Evolutionary conservation across 73 alveolate species (phyloP), one percentile per base, ranked within the genome.

Genomic region (Effrenium voratum): DNA sequence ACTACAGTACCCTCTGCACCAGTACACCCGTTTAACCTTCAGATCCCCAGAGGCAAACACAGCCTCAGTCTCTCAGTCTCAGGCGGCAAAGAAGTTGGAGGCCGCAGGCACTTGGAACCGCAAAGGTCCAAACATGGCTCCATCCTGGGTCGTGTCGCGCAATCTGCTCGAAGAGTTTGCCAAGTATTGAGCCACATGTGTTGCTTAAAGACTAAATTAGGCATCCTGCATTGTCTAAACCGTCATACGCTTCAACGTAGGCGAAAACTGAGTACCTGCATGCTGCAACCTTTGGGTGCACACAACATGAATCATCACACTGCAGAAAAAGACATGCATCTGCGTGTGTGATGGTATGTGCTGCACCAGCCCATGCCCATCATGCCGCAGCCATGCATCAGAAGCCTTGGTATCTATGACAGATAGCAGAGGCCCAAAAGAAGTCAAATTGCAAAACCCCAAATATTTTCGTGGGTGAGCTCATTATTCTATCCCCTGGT

Each of bases 301-400:
- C 83, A 30, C 8, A 36, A 22, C 83, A 72, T 10, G 83, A 38
- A 36, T 12, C 47, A 34, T 26, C 22, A 5, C 73, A 3, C 19
- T 5, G 40, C 32, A 30, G 41, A 66, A 32, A 8, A 13, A 19
- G 32, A 8, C 45, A 72, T 34, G 0, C 49, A 16, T 28, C 1
- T n/a, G 82, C 73, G 44, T n/a, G n/a, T n/a, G n/a, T n/a, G n/a
- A n/a, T n/a, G 63, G 19, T 52, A 12, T n/a, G 30, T 47, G 85
- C 40, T 59, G 87, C 87, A 90, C 96, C 96, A 68, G 55, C 86
- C 87, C 75, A n/a, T 66, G 46, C 94, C 94, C 36, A 43, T 40
- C 82, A 86, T 40, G 82, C 94, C 96, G 22, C 95, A 87, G 70
- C 95, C 83, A 38, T 87, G 94, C 94, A 86, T 44, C n/a, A 86